Evolutionary conservation across 192 early-diverging fungal genomes (phyloP).

Genomic region (Podila minutissima): DNA sequence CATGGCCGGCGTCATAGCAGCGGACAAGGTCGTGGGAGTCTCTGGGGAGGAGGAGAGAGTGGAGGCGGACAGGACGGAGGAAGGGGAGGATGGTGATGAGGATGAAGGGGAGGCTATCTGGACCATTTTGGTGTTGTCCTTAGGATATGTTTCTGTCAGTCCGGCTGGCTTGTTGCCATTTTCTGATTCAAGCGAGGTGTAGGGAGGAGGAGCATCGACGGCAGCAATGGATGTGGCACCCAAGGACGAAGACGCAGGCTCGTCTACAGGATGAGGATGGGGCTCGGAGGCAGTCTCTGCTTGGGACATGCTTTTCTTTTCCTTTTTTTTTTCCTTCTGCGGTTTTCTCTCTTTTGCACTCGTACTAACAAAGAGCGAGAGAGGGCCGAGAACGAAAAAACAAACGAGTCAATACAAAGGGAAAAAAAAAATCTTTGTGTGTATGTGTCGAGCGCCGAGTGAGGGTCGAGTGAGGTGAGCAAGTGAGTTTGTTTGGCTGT

Average conservation of each 20-base stretch:
- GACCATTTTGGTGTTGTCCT: too few relatives aligned
- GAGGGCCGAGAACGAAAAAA: neutral
- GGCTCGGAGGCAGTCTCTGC: too few relatives aligned
- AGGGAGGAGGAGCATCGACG: too few relatives aligned
- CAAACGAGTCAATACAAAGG: neutral
- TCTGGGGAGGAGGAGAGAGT: neutral
- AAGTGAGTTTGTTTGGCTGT: neutral
- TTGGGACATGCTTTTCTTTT: too few relatives aligned
- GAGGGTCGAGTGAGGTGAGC: too few relatives aligned
- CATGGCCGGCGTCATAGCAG: neutral
- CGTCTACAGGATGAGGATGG: neutral
- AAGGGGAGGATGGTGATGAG: neutral
- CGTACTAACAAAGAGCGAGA: neutral
- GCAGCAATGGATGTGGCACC: too few relatives aligned
- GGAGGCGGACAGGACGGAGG: conserved; percentile 2
- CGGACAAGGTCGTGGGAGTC: neutral
- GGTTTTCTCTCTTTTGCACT: too few relatives aligned
- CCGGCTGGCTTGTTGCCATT: too few relatives aligned
- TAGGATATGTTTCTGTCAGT: too few relatives aligned
- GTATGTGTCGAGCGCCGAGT: too few relatives aligned
- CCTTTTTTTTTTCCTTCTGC: too few relatives aligned
- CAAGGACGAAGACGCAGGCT: neutral
- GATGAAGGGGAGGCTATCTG: neutral
- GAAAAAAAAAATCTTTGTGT: neutral
- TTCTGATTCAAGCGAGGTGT: too few relatives aligned